Evolutionary conservation across 371 early-diverging fungal species (phyloP), one percentile per base, ranked within the genome.

Genomic region (Apophysomyces trapeziformis): DNA sequence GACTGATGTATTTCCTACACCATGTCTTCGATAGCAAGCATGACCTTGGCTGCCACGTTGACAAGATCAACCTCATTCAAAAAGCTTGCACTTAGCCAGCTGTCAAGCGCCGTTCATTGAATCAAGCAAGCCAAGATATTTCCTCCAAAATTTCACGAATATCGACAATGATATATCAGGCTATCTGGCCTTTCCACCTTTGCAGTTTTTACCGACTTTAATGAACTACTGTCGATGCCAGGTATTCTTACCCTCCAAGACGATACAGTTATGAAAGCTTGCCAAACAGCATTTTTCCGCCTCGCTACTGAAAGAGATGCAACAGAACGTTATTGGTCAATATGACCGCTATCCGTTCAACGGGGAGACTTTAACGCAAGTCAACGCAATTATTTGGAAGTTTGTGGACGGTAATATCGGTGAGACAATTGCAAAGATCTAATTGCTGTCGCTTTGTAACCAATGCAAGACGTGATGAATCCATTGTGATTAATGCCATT

Each of bases 151-250:
- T 26, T 26, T 2, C 32, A 26, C 32, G 32, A 26, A 26, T 26
- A 26, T 26, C 2, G 32, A 26, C 32, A 26, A 63, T 50, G 54
- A 35, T 68, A 54, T 63, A 68, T 68, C 58, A 36, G 26, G 57
- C 59, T 58, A n/a, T 68, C 64, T 43, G 59, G 50, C 60, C 58
- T 60, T 43, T 32, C 60, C 41, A 60, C 57, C 47, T 63, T 68
- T 68, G 68, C 60, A 14, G 36, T 68, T 60, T 60, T 63, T 14
- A 68, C 37, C 47, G 59, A 63, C 4, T 68, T 68, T 50, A 68
- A 64, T 44, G 60, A 64, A 45, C 64, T 60, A 63, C 60, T 68
- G 37, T 66, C 66, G 16, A 66, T 61, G 57, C 57, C 61, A 35
- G 61, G 67, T 61, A 37, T 61, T 36, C 67, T 66, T 35, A 61